Evolutionary conservation across 2,329 filamentous ascomycete genomes (phyloP).

Genomic region (Pestalotiopsis sp.): DNA sequence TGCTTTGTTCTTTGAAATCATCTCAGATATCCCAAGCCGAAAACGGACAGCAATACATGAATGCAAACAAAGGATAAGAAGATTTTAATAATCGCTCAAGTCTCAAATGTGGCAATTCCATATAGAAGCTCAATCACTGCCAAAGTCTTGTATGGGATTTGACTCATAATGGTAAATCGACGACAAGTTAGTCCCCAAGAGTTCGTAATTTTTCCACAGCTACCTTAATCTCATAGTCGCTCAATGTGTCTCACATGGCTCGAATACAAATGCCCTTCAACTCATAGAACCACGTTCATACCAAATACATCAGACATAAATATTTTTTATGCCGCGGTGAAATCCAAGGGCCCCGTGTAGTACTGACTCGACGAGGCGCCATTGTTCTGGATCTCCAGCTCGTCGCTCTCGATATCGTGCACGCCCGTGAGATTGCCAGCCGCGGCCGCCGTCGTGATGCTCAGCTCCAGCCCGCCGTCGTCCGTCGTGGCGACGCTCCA

Average conservation of each 20-base stretch:
- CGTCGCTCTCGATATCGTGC: slow-evolving; percentile 18
- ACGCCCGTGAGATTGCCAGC: slow-evolving; percentile 23
- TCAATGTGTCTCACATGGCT: too few relatives aligned
- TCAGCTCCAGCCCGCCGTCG: slow-evolving; percentile 19
- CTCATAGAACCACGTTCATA: too few relatives aligned
- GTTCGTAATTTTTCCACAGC: too few relatives aligned
- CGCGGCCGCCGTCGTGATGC: slow-evolving; percentile 20
- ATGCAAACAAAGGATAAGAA: background rate
- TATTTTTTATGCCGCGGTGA: slow-evolving; percentile 9
- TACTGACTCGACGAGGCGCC: slow-evolving; percentile 19
- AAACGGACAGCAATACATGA: background rate
- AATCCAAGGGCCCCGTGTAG: slow-evolving; percentile 21
- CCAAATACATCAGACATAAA: too few relatives aligned
- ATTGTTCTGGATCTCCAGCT: slow-evolving; percentile 22
- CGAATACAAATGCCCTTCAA: too few relatives aligned
- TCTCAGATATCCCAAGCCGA: background rate
- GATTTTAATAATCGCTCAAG: background rate
- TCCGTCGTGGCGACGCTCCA: slow-evolving; percentile 20
- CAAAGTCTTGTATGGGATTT: too few relatives aligned
- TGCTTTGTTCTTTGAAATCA: background rate
- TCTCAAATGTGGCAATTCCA: background rate
- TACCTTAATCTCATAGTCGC: too few relatives aligned
- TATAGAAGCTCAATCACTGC: too few relatives aligned
- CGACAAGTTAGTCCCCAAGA: too few relatives aligned
- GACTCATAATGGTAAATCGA: too few relatives aligned